These are phyloP conservation scores for Mortierella sp. DNA, from an alignment of 371 early-diverging fungal genomes.

Conservation along the genomic window DNA sequence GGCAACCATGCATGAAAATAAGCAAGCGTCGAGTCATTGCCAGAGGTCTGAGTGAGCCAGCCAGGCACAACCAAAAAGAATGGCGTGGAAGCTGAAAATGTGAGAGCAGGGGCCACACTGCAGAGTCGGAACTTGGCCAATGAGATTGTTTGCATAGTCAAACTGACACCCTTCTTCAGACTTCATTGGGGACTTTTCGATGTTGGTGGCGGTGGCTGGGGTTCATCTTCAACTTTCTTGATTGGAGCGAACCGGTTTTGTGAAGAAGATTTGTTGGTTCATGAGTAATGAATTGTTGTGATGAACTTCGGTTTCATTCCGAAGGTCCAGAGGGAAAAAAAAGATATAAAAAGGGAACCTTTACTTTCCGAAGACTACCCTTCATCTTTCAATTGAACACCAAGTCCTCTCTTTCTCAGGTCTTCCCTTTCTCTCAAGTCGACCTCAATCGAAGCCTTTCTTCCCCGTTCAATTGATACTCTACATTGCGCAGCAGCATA, in stretches of 20 bases:
- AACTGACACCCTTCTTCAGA: not conserved
- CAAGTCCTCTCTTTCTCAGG: not conserved
- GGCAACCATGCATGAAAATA: too few relatives aligned
- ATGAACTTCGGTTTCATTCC: not conserved
- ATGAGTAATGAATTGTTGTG: not conserved
- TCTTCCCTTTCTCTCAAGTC: not conserved
- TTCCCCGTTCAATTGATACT: not conserved
- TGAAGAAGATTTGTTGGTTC: not conserved
- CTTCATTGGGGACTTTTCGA: not conserved
- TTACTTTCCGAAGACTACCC: not conserved
- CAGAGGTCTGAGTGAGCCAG: not conserved
- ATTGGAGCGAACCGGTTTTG: not conserved
- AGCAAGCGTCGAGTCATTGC: too few relatives aligned
- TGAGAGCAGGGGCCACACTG: not conserved
- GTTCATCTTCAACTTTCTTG: not conserved
- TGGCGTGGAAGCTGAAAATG: not conserved
- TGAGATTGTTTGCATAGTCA: not conserved
- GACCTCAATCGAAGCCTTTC: not conserved
- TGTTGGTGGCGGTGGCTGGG: constrained; percentile 9
- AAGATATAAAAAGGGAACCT: not conserved
- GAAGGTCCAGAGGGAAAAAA: not conserved
- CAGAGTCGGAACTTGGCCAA: not conserved
- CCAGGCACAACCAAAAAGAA: not conserved
- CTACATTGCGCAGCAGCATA: not conserved
- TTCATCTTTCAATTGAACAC: too few relatives aligned